Conservation (phyloP, 805 yeast genomes). For the Torulaspora franciscae region DNA sequence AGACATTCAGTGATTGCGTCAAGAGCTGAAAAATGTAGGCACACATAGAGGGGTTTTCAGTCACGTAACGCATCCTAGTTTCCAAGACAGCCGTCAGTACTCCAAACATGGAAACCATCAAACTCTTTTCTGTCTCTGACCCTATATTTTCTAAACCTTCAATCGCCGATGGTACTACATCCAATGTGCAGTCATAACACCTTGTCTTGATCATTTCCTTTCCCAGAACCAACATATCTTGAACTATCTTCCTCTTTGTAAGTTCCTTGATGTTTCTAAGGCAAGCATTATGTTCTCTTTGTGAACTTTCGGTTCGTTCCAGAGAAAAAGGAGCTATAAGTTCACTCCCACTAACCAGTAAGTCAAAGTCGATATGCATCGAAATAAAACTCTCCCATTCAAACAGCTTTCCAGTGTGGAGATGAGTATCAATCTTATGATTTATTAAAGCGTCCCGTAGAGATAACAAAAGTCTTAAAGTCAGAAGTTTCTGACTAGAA, state of each 20-base stretch:
- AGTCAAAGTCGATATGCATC: conserved; percentile 6
- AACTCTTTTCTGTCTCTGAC: conserved; percentile 2
- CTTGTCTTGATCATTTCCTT: conserved; percentile 12
- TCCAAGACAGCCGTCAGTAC: neutral
- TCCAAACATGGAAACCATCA: neutral
- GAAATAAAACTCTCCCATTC: conserved; percentile 10
- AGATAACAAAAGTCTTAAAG: conserved; percentile 49
- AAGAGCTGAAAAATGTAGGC: conserved; percentile 12
- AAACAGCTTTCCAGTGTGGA: neutral
- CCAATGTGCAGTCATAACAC: conserved; percentile 5
- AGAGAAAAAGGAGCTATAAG: neutral
- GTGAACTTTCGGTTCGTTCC: neutral
- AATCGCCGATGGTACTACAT: neutral
- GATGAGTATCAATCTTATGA: neutral
- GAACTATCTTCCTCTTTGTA: conserved; percentile 20
- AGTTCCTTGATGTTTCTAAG: conserved; percentile 7
- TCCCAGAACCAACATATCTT: conserved; percentile 14
- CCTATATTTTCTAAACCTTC: neutral
- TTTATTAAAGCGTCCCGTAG: conserved; percentile 18
- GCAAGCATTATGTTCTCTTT: neutral
- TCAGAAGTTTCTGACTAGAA: conserved; percentile 55
- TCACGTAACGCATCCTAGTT: neutral
- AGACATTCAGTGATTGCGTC: conserved; percentile 16
- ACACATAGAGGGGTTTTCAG: neutral
- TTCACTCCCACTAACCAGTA: conserved; percentile 11